Base-by-base conservation (phyloP, 306 rosid species). In the Arachis stenosperma region DNA sequence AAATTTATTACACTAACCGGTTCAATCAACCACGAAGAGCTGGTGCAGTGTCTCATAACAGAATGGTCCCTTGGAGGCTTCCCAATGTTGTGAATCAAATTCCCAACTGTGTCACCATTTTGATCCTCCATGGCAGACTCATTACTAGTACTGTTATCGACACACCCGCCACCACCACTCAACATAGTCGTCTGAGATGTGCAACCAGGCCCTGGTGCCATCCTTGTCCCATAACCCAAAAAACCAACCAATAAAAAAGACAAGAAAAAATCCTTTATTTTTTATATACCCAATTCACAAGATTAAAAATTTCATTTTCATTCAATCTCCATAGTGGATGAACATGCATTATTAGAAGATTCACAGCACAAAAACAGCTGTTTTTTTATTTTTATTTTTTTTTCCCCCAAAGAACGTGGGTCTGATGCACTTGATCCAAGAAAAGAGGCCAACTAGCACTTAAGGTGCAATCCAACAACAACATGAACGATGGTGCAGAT, bases 41-140 rank as follows among this genome's bases (percentile, higher is more conserved):
- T 86, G 37, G 37, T 79, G 64, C 79, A 82, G 75, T 89, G 87
- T 46, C 91, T 79, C 81, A 81, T 74, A 61, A 13, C 58, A 0
- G 88, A 82, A 70, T 43, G 83, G 61, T 77, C 87, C 78, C 89
- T 69, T 0, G 94, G 94, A 60, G 94, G 94, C 42, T 86, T 89
- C 12, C 83, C 88, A 41, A 43, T 30, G 61, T 57, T 43, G 10
- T 77, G 83, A 76, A 74, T 77, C 60, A 80, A 71, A 75, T 14
- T 81, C 7, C 62, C 93, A 10, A 75, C 51, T 1, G 80, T 41
- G 57, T 84, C 87, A 63, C 62, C 87, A 67, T 86, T 81, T 1
- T 58, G 84, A 74, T 85, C 86, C 47, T 89, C 94, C 89, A 83
- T 72, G 61, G 73, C 22, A 15, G 71, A 68, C 15, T 75, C 83